Conservation (phyloP, 495 filamentous ascomycete genomes). For the Peziza echinospora region DNA sequence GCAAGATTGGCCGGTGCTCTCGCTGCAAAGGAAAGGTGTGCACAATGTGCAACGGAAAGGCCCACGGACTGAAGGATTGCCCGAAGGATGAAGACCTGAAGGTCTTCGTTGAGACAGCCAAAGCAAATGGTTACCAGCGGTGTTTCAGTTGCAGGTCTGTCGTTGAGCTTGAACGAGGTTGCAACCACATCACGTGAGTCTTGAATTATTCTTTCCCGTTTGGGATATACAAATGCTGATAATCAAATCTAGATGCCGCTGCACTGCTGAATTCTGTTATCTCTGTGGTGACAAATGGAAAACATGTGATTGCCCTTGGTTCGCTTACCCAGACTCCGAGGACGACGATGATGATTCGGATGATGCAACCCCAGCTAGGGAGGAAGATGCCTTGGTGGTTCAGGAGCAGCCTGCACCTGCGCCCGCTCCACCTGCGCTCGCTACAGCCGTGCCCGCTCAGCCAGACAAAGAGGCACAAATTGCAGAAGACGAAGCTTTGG, state of each 20-base stretch:
- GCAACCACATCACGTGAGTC: conserved; percentile 66
- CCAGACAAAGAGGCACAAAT: conserved; percentile 7
- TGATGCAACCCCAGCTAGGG: not conserved
- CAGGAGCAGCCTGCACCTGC: conserved; percentile 10
- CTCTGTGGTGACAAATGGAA: conserved; percentile 61
- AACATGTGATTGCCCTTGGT: conserved; percentile 59
- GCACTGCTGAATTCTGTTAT: conserved; percentile 66
- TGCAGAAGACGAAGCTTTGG: conserved; percentile 14
- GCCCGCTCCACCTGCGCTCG: conserved; percentile 8
- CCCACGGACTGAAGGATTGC: conserved; percentile 46
- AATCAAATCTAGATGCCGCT: conserved; percentile 28
- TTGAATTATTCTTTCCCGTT: not conserved
- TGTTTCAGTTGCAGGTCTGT: conserved; percentile 53
- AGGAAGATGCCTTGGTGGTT: conserved; percentile 8
- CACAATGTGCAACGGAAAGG: conserved; percentile 43
- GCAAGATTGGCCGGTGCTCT: conserved; percentile 36
- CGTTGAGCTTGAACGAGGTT: conserved; percentile 63
- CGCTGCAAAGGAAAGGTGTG: conserved; percentile 56
- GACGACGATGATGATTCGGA: conserved; percentile 22
- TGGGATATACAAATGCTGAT: not conserved
- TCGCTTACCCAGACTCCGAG: conserved; percentile 42
- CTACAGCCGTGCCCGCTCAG: conserved; percentile 11
- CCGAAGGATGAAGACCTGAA: conserved; percentile 47
- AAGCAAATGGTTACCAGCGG: conserved; percentile 51
- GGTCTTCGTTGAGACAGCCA: conserved; percentile 42